Evolutionary conservation across 169 alveolate species (phyloP), one percentile per base, ranked within the genome.

Genomic region (Plasmodium vinckei): DNA sequence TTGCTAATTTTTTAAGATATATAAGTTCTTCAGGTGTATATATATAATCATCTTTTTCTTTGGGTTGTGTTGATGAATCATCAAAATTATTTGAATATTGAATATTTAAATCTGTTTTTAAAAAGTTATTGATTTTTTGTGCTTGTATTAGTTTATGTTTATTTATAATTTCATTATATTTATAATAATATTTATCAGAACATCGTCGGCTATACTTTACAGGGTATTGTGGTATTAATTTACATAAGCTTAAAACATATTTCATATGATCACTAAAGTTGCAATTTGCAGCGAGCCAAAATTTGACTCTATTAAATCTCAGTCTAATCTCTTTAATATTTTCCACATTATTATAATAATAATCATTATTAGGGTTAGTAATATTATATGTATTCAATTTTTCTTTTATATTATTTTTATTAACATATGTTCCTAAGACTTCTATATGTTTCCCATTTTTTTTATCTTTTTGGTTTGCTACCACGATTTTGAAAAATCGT

Each of bases 361-460:
- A 63, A 75, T 75, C 88, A 68, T 91, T 95, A 72, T 75, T 92
- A n/a, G 95, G 79, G 67, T 89, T 91, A 17, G 84, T 92, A 25
- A 94, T 94, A 51, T 92, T 89, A 47, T 95, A 92, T 13, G 95
- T 93, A 47, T 89, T 92, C 51, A 75, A 75, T 64, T 75, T 75
- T 63, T 75, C 88, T 17, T 90, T 94, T 60, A 88, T 90, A 49
- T 88, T 59, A 56, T 95, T 95, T 46, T 87, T 67, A 57, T 93
- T 87, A 61, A 91, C 95, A 33, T 92, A 72, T 57, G 94, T 90
- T 19, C 95, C 96, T 21, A 94, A 89, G 19, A 93, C 98, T 75
- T 95, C 98, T 95, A 95, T 95, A 79, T 95, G 98, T 84, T 95
- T 95, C 39, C 98, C 98, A 75, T 95, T 95, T 60, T 96, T 90